Evolutionary conservation across 2,329 filamentous ascomycete species (phyloP).

Genomic region (Pseudogymnoascus sp.): DNA sequence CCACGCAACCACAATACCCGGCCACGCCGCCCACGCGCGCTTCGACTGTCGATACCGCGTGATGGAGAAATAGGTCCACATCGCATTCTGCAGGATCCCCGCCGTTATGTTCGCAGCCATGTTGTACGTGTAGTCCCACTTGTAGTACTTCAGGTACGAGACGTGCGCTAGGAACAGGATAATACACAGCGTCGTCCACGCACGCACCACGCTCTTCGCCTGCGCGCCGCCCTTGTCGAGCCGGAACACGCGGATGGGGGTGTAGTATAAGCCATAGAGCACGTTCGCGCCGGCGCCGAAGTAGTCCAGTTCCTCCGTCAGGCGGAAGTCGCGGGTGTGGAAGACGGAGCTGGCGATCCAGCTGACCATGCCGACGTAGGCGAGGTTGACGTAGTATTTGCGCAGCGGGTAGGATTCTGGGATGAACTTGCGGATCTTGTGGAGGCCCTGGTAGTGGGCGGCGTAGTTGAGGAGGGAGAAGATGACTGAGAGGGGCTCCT

Average conservation of each 20-base stretch:
- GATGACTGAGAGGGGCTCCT: slow-evolving; percentile 88
- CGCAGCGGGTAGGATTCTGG: slow-evolving; percentile 67
- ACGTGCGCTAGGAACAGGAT: slow-evolving; percentile 68
- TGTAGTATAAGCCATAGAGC: slow-evolving; percentile 84
- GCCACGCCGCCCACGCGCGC: slow-evolving; percentile 77
- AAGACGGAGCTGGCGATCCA: slow-evolving; percentile 91
- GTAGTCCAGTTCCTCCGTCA: slow-evolving; percentile 94
- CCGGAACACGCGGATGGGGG: slow-evolving; percentile 72
- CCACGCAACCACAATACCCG: slow-evolving; percentile 85
- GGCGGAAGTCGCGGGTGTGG: slow-evolving; percentile 75
- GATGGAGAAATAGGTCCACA: slow-evolving; percentile 83
- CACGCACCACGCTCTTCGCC: slow-evolving; percentile 43
- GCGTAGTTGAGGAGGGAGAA: slow-evolving; percentile 89
- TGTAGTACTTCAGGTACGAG: slow-evolving; percentile 72
- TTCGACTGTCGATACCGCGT: slow-evolving; percentile 62
- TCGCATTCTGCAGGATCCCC: slow-evolving; percentile 68
- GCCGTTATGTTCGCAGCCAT: slow-evolving; percentile 88
- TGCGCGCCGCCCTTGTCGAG: slow-evolving; percentile 52
- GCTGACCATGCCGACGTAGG: slow-evolving; percentile 69
- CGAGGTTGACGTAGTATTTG: slow-evolving; percentile 71
- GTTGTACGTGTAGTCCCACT: slow-evolving; percentile 96
- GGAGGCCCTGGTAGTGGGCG: slow-evolving; percentile 72
- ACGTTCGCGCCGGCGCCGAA: slow-evolving; percentile 87
- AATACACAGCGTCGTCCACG: slow-evolving; percentile 70
- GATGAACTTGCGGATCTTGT: slow-evolving; percentile 59